Evolutionary conservation across 2,329 filamentous ascomycete genomes (phyloP), one percentile per base, ranked within the genome.

Genomic region (Exophiala aquamarina): DNA sequence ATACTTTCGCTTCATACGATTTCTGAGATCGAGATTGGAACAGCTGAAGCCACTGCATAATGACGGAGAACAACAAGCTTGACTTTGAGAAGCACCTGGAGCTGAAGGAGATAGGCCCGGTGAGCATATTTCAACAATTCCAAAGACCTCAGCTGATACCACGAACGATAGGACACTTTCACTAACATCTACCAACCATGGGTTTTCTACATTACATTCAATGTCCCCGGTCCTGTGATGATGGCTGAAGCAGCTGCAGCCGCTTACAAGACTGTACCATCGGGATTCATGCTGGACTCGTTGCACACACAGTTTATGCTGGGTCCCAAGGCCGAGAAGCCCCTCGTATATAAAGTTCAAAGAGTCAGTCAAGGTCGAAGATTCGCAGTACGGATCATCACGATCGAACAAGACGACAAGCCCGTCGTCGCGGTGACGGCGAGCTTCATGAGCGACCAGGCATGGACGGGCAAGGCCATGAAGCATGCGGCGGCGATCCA

Each of bases 221-320:
- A 50, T 4, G 47, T 56, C 20, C 56, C 56, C 2, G 56, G 56
- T 7, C 52, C 52, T 4, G 18, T 54, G 9, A 53, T 59, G 42
- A 59, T 59, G 56, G 53, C 56, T 3, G 36, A 53, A 40, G 50
- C 49, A 13, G 50, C 52, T 3, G 46, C 35, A 2, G 56, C 56
- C 3, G 56, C 56, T 3, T 54, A 53, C 41, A 55, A 51, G 17
- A 59, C 56, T 7, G 50, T 57, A 9, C 45, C 55, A 2, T 28
- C 41, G 1, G 49, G 39, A 2, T 57, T 55, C 49, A 43, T 36
- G 36, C 41, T 59, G 13, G 53, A 57, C 41, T 52, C 47, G 29
- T 38, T 59, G n/a, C 55, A 57, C 13, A 51, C 50, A 15, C 48
- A 54, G 14, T 59, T 59, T 38, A 49, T 59, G 41, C 31, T 53